Base-by-base conservation (phyloP, 441 rosid genomes). In the Eutrema salsugineum region DNA sequence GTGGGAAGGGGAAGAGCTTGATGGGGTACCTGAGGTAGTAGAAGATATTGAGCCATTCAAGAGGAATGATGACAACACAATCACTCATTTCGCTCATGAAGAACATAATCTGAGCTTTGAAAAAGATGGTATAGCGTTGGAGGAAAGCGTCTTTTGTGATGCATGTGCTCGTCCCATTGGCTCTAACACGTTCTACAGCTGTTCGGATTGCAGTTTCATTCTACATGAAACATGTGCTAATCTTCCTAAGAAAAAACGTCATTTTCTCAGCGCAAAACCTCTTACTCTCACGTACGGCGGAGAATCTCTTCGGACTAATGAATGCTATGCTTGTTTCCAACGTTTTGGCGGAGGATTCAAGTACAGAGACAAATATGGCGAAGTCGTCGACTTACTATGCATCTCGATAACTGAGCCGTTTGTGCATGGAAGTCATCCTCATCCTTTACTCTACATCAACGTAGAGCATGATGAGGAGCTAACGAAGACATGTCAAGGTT, bases 181-280 rank as follows among this genome's bases (percentile, higher is more conserved):
- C 3, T 59, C 19, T 19, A 0, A 40, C 22, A 1, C 54, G 8
- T 67, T 30, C n/a, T 67, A 67, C 11, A 30, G 32, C 6, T 67
- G 66, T 36, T 48, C 55, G 10, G 16, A 62, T 3, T 56, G 66
- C 12, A 22, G 24, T 6, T 72, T 64, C 27, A 0, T 46, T 5
- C 59, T 72, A 0, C 71, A 72, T 17, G 71, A 65, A 17, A 36
- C 10, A 0, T 72, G 71, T 2, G 77, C 71, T 17, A 56, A 64
- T 56, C 71, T 72, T 27, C 35, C 17, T 4, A 55, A 47, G 33
- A 17, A 8, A 10, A 72, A 46, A 14, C 38, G 66, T 0, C 71
- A 55, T 36, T 46, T 40, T 51, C 36, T 61, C 0, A 40, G 32
- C 36, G 14, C 44, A 14, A 27, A 0, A 14, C 61, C 22, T 14